phyloP scores from a whole-genome alignment of 179 eudicot species.

The Patellifolia procumbens region DNA sequence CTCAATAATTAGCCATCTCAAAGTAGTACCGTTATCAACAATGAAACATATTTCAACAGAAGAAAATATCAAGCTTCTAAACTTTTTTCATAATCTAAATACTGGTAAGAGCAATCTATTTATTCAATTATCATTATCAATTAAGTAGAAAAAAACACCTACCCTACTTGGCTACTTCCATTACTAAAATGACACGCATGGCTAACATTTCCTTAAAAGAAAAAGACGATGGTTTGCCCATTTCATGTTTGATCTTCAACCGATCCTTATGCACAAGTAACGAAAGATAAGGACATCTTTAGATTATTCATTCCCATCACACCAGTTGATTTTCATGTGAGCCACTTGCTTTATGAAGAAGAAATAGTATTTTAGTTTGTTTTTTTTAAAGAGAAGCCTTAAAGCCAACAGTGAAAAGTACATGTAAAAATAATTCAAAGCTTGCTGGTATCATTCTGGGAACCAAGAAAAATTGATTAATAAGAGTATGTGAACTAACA shows the following conservation, averaged over 20 bases:
- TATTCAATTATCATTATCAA: background rate
- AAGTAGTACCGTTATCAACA: background rate
- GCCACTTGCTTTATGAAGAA: background rate
- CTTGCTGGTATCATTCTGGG: background rate
- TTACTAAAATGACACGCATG: background rate
- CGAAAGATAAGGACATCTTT: background rate
- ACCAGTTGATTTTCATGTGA: background rate
- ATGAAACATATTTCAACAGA: background rate
- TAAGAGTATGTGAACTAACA: slow-evolving; percentile 37
- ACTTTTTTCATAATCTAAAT: background rate
- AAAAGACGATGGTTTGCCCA: background rate
- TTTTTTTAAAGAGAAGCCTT: background rate
- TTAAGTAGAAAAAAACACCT: background rate
- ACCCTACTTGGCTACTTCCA: background rate
- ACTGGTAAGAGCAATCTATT: background rate
- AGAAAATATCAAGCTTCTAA: slow-evolving; percentile 1
- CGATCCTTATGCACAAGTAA: background rate
- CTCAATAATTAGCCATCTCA: background rate
- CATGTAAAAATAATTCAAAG: background rate
- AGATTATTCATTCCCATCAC: background rate
- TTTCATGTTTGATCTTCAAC: background rate
- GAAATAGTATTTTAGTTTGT: background rate
- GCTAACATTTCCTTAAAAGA: background rate
- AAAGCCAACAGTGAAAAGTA: background rate
- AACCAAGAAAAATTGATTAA: background rate